phyloP scores from a whole-genome alignment of 352 stramenopile species.

The Elongisporangium senticosum region DNA sequence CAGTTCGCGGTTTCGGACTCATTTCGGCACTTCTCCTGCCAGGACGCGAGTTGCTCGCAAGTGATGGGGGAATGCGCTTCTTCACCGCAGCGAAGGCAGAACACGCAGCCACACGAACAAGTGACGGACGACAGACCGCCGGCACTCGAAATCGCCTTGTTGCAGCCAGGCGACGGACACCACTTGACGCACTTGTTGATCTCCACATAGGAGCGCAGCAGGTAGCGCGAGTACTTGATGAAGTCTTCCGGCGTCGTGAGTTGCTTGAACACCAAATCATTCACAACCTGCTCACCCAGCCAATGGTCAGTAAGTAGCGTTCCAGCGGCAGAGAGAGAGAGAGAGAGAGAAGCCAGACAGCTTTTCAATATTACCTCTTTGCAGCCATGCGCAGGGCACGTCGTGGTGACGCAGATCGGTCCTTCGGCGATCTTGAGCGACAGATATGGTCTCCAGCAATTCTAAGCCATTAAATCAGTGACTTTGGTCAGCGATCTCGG shows the following conservation, averaged over 20 bases:
- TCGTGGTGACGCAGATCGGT: constrained; percentile 90
- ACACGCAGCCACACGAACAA: constrained; percentile 83
- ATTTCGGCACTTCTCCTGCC: constrained; percentile 97
- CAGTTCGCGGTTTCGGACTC: constrained; percentile 99
- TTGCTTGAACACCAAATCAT: constrained; percentile 60
- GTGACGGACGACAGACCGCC: constrained; percentile 74
- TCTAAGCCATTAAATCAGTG: constrained; percentile 14
- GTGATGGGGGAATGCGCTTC: constrained; percentile 93
- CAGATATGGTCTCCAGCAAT: constrained; percentile 85
- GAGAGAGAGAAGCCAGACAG: neutral
- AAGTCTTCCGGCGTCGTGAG: constrained; percentile 71
- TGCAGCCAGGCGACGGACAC: constrained; percentile 96
- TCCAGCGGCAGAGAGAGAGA: neutral
- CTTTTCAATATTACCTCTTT: constrained; percentile 63
- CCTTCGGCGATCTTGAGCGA: constrained; percentile 89
- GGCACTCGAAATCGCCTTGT: constrained; percentile 89
- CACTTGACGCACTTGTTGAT: constrained; percentile 96
- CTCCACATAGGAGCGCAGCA: constrained; percentile 97
- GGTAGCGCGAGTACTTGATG: constrained; percentile 87
- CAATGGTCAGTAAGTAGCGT: neutral
- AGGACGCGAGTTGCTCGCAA: constrained; percentile 91
- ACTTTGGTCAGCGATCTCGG: neutral
- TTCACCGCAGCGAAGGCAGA: constrained; percentile 93
- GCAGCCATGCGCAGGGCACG: constrained; percentile 94
- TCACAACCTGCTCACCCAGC: constrained; percentile 36